These are phyloP conservation scores for Cinnamomum micranthum DNA, from an alignment of 164 flowering plant species.

Conservation along the genomic window DNA sequence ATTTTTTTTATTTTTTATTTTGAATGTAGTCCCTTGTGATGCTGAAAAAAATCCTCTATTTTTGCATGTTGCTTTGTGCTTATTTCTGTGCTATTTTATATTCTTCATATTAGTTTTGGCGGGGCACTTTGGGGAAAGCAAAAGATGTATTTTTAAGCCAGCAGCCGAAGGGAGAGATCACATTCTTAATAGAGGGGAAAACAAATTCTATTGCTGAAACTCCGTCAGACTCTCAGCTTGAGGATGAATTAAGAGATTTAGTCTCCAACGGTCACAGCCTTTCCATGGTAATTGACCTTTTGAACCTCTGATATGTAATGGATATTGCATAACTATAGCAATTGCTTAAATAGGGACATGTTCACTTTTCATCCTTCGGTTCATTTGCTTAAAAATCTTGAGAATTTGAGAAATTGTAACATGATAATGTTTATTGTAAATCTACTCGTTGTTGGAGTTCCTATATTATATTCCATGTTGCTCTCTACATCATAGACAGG, in stretches of 20 bases:
- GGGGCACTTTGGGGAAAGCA: conserved; percentile 81
- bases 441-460: too few relatives aligned
- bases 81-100: conserved; percentile 3
- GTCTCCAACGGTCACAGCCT: conserved; percentile 76
- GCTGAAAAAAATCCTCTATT: neutral
- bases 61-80: neutral
- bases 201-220: conserved; percentile 31
- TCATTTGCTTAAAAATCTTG: neutral
- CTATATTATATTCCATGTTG: too few relatives aligned
- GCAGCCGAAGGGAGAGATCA: conserved; percentile 92
- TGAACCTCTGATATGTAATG: neutral
- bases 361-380: neutral
- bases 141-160: conserved; percentile 56
- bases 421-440: neutral
- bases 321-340: neutral
- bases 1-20: too few relatives aligned
- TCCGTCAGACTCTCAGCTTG: conserved; percentile 75
- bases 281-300: conserved; percentile 47
- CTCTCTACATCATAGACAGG: too few relatives aligned
- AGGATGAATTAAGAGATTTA: conserved; percentile 53
- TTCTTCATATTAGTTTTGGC: conserved; percentile 70
- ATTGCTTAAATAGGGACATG: neutral
- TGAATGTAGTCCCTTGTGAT: neutral
- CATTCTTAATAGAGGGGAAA: conserved; percentile 76
- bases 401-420: neutral